Conservation (phyloP, 495 filamentous ascomycete species). For the Parathielavia appendiculata region DNA sequence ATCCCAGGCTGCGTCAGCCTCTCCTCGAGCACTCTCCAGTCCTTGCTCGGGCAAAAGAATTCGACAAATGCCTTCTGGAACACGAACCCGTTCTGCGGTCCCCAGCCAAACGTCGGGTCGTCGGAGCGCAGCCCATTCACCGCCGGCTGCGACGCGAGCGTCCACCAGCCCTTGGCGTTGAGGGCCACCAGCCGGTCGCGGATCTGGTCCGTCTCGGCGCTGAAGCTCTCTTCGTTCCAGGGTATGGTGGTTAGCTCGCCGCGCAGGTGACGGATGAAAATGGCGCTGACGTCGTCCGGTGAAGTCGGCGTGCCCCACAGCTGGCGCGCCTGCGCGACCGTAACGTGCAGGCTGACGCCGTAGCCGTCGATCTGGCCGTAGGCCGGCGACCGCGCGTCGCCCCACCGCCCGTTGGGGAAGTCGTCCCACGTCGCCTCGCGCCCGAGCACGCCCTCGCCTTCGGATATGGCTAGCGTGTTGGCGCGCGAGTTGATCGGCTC, state of each 20-base stretch:
- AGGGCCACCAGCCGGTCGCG: slow-evolving; percentile 64
- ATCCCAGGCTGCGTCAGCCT: slow-evolving; percentile 53
- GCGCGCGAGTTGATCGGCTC: slow-evolving; percentile 59
- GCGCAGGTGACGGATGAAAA: slow-evolving; percentile 75
- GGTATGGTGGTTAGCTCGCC: slow-evolving; percentile 74
- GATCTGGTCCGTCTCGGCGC: slow-evolving; percentile 78
- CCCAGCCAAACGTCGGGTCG: slow-evolving; percentile 88
- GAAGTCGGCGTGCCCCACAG: slow-evolving; percentile 78
- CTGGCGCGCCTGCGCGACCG: slow-evolving; percentile 65
- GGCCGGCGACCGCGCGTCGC: slow-evolving; percentile 81
- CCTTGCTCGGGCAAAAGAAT: slow-evolving; percentile 71
- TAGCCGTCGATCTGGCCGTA: slow-evolving; percentile 96
- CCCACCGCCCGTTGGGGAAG: slow-evolving; percentile 96
- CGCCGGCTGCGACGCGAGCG: slow-evolving; percentile 91
- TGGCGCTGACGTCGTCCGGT: slow-evolving; percentile 60
- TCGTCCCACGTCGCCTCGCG: slow-evolving; percentile 98
- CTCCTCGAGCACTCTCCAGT: slow-evolving; percentile 62
- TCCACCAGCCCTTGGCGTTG: slow-evolving; percentile 89
- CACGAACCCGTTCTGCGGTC: slow-evolving; percentile 84
- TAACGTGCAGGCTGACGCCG: slow-evolving; percentile 83
- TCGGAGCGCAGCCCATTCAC: slow-evolving; percentile 75
- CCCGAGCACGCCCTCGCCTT: slow-evolving; percentile 84
- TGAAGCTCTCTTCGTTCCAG: slow-evolving; percentile 89
- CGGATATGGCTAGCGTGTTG: slow-evolving; percentile 85
- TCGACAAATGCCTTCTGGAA: slow-evolving; percentile 99